Conservation (phyloP, 2,329 filamentous ascomycete species). For the Podosphaera aphanis region DNA sequence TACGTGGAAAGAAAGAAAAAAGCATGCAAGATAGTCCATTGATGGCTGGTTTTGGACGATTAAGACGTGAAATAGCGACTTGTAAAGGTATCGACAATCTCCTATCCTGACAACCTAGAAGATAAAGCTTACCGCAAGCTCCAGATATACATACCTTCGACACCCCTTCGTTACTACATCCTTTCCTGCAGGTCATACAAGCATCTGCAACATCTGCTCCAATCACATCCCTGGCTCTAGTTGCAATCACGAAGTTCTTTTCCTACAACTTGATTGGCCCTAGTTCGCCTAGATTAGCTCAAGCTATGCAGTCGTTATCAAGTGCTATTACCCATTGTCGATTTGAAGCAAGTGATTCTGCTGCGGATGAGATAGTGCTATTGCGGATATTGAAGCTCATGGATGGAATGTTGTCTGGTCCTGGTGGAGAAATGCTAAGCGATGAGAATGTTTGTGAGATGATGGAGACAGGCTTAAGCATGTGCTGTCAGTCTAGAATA, state of each 20-base stretch:
- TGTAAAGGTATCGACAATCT: conserved; percentile 42
- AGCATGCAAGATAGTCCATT: conserved; percentile 94
- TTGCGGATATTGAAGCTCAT: conserved; percentile 88
- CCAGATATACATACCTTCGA: conserved; percentile 72
- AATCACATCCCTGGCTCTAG: conserved; percentile 81
- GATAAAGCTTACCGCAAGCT: conserved; percentile 11
- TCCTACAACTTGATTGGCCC: conserved; percentile 77
- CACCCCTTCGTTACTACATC: conserved; percentile 68
- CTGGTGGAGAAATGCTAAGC: conserved; percentile 77
- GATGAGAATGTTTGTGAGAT: conserved; percentile 98
- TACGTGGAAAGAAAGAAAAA: conserved; percentile 85
- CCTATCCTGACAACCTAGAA: background rate
- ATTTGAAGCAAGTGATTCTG: conserved; percentile 87
- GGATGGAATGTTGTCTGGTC: conserved; percentile 93
- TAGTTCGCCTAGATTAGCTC: conserved; percentile 62
- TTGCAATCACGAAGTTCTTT: conserved; percentile 89
- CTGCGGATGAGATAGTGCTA: conserved; percentile 85
- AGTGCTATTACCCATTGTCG: conserved; percentile 92
- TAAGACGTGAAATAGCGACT: conserved; percentile 67
- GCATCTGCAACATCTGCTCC: conserved; percentile 88
- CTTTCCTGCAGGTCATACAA: conserved; percentile 89
- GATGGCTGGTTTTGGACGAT: conserved; percentile 77
- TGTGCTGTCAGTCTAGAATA: conserved; percentile 82
- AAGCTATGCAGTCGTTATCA: conserved; percentile 85
- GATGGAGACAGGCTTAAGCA: conserved; percentile 94